Evolutionary conservation across 225 moss, liverwort and hornwort species (phyloP), one percentile per base, ranked within the genome.

Genomic region (Sphagnum tenellum): DNA sequence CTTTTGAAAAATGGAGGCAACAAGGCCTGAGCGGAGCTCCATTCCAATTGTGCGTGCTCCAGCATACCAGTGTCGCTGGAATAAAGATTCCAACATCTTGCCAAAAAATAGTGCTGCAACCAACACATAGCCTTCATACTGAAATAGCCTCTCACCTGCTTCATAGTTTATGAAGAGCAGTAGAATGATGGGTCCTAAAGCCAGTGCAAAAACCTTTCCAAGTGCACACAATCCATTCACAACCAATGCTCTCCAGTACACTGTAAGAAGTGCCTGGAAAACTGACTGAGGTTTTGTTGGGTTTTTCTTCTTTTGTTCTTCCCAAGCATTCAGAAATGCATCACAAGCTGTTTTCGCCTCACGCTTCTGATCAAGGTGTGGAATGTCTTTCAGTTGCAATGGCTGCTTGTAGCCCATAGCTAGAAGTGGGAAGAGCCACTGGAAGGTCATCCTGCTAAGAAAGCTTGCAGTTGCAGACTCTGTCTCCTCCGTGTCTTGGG

Each of bases 51-150:
- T 71, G 59, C 73, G 75, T 2, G 75, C 12, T 0, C 74, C 61
- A 14, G 74, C 73, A 60, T 65, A 80, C 82, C 80, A 86, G 29
- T 86, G 86, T 0, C 86, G 75, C 48, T 86, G 80, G 13, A 64
- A 74, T 2, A 80, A 2, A 0, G 77, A 78, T 69, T 86, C 86
- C 77, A 86, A 29, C 12, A 80, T 1, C 73, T 86, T 86, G 70
- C 67, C 64, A 2, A 11, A 3, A 56, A 82, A 72, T 1, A 86
- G 69, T n/a, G 75, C 78, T 0, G 61, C 80, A 0, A 78, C 82
- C 2, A 86, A 77, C n/a, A 61, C 7, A 4, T 57, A 74, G 0
- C 82, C 86, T 64, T 86, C 86, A 2, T 79, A 63, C 55, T 64
- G 14, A 47, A 82, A 86, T 46, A 69, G 7, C 56, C 50, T 46